Percentiles rank a stretch among this genome's conserved stretches.
phyloP scores from a whole-genome alignment of 208 protist genomes.

The Leishmania major region DNA sequence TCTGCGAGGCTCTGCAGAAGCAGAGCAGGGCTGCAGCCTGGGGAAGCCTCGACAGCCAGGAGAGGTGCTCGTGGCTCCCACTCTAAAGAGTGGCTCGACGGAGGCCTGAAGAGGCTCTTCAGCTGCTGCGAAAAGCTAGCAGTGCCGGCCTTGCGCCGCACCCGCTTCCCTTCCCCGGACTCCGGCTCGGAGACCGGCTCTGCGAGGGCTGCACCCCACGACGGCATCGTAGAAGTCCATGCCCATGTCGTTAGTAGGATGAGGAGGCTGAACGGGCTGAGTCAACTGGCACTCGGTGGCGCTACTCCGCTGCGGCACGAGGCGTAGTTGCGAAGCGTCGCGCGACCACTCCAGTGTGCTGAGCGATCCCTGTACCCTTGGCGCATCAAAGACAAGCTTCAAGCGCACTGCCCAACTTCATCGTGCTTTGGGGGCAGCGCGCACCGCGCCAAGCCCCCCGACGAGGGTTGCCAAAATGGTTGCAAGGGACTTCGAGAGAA shows the following conservation, averaged over 20 bases:
- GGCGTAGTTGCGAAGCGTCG: background rate
- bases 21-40: constrained; percentile 5
- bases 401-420: background rate
- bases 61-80: too few species aligned
- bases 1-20: background rate
- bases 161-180: too few species aligned
- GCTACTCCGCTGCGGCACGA: constrained; percentile 1
- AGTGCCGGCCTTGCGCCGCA: too few species aligned
- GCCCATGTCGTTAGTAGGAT: background rate
- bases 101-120: background rate
- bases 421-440: background rate
- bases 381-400: too few species aligned
- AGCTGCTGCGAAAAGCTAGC: constrained; percentile 12
- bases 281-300: background rate
- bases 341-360: background rate
- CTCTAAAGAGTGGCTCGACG: background rate
- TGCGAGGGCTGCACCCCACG: too few species aligned
- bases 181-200: too few species aligned
- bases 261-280: constrained; percentile 1
- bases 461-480: background rate
- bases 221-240: too few species aligned
- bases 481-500: background rate
- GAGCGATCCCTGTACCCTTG: too few species aligned
- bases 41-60: background rate
- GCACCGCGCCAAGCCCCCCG: background rate